Evolutionary conservation across 2,329 filamentous ascomycete species (phyloP), one percentile per base, ranked within the genome.

Genomic region (Calonectria hongkongensis): DNA sequence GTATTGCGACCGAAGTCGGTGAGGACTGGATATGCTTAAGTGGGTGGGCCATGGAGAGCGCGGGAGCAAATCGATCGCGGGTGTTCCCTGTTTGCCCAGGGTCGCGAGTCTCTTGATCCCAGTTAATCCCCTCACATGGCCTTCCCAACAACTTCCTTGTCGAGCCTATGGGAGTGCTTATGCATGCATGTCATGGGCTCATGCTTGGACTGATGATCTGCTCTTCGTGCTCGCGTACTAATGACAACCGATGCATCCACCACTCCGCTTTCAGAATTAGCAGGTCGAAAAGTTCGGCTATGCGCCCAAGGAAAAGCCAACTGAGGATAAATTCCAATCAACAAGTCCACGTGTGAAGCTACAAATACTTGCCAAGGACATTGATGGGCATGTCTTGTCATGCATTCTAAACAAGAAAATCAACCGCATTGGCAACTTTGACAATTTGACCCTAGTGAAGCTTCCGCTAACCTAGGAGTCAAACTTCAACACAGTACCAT

Each of bases 21-120:
- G 28, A 62, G 47, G 48, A 41, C n/a, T 28, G 39, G 25, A 63
- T 67, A 48, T 70, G 58, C 68, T 67, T 64, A 67, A 67, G 33
- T 62, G n/a, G 54, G 64, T 62, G 45, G 58, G 48, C 15, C 45
- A 39, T 33, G 28, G 54, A 65, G 43, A 10, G 12, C 28, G 27
- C 30, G 43, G 30, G n/a, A 56, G 56, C 28, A 39, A 25, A n/a
- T 56, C 41, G 50, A 58, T 58, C 54, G 54, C 33, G 30, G 54
- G 25, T 36, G 21, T 58, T 58, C 54, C 54, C 54, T 58, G 54
- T 25, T 39, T 47, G n/a, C n/a, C 67, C 13, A 15, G 60, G 45
- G 56, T 25, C 5, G 21, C 36, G 15, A 56, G 36, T 10, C 62
- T 45, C 41, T 56, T 66, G 8, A 60, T 41, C 62, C 33, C 28